These are phyloP conservation scores for Rutstroemia sp. DNA, from an alignment of 2,329 filamentous ascomycete species.

Conservation along the genomic window DNA sequence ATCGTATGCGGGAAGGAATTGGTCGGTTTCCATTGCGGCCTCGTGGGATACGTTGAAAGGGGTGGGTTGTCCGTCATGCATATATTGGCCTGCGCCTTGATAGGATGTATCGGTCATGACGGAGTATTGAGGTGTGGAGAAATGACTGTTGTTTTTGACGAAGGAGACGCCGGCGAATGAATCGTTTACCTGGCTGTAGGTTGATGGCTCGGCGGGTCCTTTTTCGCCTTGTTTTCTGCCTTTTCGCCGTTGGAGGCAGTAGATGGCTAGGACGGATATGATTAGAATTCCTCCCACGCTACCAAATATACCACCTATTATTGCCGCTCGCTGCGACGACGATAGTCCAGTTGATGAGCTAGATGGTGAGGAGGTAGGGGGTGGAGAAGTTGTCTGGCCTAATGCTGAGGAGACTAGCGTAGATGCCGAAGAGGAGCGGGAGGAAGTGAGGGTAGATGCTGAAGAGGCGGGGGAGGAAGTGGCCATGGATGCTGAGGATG, in stretches of 20 bases:
- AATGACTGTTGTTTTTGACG: slow-evolving; percentile 3
- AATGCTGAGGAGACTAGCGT: too few species aligned
- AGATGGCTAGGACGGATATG: slow-evolving; percentile 14
- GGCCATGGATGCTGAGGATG: too few species aligned
- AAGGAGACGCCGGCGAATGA: slow-evolving; percentile 19
- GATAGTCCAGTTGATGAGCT: slow-evolving; percentile 9
- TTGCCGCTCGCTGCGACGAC: slow-evolving; percentile 6
- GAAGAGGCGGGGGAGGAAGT: too few species aligned
- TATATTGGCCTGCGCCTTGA: slow-evolving; percentile 4
- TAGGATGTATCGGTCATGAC: slow-evolving; percentile 4
- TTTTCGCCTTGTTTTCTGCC: slow-evolving; percentile 5
- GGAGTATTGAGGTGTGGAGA: slow-evolving; percentile 1
- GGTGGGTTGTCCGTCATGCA: slow-evolving; percentile 12
- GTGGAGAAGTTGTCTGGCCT: too few species aligned
- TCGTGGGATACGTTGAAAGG: slow-evolving; percentile 6
- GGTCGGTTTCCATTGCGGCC: slow-evolving; percentile 8
- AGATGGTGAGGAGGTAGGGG: neutral
- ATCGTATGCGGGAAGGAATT: slow-evolving; percentile 12
- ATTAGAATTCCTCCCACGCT: slow-evolving; percentile 15
- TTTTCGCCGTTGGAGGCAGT: slow-evolving; percentile 13
- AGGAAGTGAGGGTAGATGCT: too few species aligned
- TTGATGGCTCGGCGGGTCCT: slow-evolving; percentile 10
- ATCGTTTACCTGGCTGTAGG: slow-evolving; percentile 17
- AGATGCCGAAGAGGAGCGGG: too few species aligned
- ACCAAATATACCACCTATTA: slow-evolving; percentile 18